Evolutionary conservation across 2,329 filamentous ascomycete species (phyloP), one percentile per base, ranked within the genome.

Genomic region (Cladophialophora chaetospira): DNA sequence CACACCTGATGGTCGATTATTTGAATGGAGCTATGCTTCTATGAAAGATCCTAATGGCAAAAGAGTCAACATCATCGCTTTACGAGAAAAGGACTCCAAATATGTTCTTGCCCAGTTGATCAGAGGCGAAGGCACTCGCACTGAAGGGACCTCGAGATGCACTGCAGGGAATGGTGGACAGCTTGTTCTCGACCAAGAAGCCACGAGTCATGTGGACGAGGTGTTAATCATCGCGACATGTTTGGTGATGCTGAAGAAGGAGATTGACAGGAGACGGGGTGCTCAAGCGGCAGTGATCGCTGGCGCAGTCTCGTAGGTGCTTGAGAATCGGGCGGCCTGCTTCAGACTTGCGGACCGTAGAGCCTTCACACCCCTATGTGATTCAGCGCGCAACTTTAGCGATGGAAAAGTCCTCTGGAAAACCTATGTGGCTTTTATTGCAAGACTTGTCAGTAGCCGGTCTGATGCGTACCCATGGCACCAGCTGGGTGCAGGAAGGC

Each of bases 241-340:
- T 56, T 63, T 87, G 54, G 69, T 79, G 13, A 85, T 88, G 83
- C 68, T 87, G 63, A 87, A 87, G 78, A 83, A 81, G 70, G 85
- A 87, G 75, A 72, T 85, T 47, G 84, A 87, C 68, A 73, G 84
- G 38, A 73, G 82, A 61, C 74, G 82, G 56, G 67, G 74, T 57
- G 69, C 79, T 47, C 82, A 86, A 73, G 69, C 77, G 42, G 75
- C 77, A 55, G 70, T 76, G 3, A 75, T 83, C 51, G 72, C 29
- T 68, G 68, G 68, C 8, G 33, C 31, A 33, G 53, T n/a, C 19
- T 50, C 33, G 19, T n/a, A n/a, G n/a, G n/a, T n/a, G n/a, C n/a
- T n/a, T n/a, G n/a, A n/a, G n/a, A n/a, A n/a, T n/a, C n/a, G n/a
- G n/a, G n/a, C n/a, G n/a, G n/a, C n/a, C n/a, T n/a, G n/a, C n/a